These are phyloP conservation scores for Chalciporus sphaerocephalus DNA, from an alignment of 768 basidiomycete species.

Conservation along the genomic window DNA sequence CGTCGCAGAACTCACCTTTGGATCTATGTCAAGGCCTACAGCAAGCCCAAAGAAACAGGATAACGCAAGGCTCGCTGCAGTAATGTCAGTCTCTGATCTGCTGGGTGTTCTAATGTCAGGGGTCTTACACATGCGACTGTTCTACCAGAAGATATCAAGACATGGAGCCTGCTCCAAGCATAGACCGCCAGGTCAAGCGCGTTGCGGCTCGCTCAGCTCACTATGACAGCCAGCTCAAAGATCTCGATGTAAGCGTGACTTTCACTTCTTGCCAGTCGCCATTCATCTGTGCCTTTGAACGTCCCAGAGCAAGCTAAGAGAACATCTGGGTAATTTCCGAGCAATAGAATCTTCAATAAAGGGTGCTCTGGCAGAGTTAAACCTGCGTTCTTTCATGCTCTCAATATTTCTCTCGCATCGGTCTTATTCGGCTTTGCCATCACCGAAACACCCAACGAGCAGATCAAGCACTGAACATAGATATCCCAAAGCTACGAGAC, in stretches of 20 bases:
- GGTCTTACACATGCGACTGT: conserved; percentile 3
- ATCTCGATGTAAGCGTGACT: conserved; percentile 45
- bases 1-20: neutral
- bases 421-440: neutral
- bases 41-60: neutral
- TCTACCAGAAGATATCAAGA: conserved; percentile 5
- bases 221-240: conserved; percentile 57
- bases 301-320: conserved; percentile 56
- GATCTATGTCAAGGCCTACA: conserved; percentile 3
- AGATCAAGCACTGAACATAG: conserved; percentile 50
- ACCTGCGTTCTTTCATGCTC: conserved; percentile 37
- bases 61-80: neutral
- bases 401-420: neutral
- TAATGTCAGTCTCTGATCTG: conserved; percentile 11
- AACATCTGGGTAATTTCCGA: conserved; percentile 70
- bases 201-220: conserved; percentile 44
- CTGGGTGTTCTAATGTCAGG: conserved; percentile 5
- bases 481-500: conserved; percentile 58
- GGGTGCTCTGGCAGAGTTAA: conserved; percentile 57
- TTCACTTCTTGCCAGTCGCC: neutral
- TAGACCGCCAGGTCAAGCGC: conserved; percentile 46
- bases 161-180: conserved; percentile 4
- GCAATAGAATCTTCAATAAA: conserved; percentile 67
- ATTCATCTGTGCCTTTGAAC: neutral
- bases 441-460: conserved; percentile 60